These are phyloP conservation scores for Arabis alpina DNA, from an alignment of 345 rosid species.

Conservation along the genomic window DNA sequence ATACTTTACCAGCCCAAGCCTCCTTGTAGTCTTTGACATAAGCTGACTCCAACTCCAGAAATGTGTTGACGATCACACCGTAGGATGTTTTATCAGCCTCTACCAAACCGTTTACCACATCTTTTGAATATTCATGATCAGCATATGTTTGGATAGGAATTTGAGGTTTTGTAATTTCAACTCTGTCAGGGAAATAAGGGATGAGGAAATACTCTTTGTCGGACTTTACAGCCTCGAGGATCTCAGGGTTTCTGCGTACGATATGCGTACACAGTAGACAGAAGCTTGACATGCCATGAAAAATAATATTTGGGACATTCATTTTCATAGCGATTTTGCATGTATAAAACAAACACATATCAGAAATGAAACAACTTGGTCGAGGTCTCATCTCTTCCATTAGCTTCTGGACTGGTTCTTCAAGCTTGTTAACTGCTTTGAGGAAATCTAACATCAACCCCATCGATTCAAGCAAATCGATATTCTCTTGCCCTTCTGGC, in stretches of 20 bases:
- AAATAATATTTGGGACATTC: slow-evolving; percentile 55
- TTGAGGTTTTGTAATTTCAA: slow-evolving; percentile 43
- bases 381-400: slow-evolving; percentile 42
- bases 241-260: slow-evolving; percentile 16
- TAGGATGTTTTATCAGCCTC: slow-evolving; percentile 37
- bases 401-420: slow-evolving; percentile 38
- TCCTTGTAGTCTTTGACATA: slow-evolving; percentile 45
- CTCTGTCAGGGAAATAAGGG: slow-evolving; percentile 47
- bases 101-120: slow-evolving; percentile 10
- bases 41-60: slow-evolving; percentile 47
- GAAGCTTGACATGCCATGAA: slow-evolving; percentile 55
- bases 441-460: background rate
- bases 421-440: slow-evolving; percentile 24
- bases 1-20: slow-evolving; percentile 38
- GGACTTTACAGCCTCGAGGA: slow-evolving; percentile 22
- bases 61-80: slow-evolving; percentile 53
- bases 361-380: slow-evolving; percentile 62
- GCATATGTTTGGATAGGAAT: background rate
- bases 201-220: slow-evolving; percentile 37
- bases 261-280: slow-evolving; percentile 34
- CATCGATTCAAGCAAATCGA: slow-evolving; percentile 30
- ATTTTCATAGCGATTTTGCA: slow-evolving; percentile 40
- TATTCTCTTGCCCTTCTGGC: slow-evolving; percentile 46
- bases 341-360: slow-evolving; percentile 49
- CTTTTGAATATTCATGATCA: slow-evolving; percentile 25